Conservation (phyloP, 805 yeast genomes). For the Metschnikowia reukaufii region DNA sequence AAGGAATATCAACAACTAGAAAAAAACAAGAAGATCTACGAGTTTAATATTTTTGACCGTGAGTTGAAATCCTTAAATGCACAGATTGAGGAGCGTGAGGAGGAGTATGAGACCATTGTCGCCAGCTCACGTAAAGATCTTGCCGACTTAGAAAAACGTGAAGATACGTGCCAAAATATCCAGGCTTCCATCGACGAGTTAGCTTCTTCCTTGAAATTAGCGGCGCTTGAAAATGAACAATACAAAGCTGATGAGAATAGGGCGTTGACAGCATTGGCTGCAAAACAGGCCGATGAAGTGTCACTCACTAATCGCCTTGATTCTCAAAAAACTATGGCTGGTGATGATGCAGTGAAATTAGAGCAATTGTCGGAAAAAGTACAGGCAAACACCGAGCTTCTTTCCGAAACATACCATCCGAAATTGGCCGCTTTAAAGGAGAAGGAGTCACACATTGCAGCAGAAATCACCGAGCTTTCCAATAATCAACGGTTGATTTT, state of each 20-base stretch:
- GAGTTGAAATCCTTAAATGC: slow-evolving; percentile 65
- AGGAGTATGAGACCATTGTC: slow-evolving; percentile 50
- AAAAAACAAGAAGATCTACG: slow-evolving; percentile 65
- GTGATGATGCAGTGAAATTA: slow-evolving; percentile 22
- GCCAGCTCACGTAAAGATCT: slow-evolving; percentile 55
- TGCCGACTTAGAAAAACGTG: slow-evolving; percentile 60
- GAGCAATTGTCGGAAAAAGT: slow-evolving; percentile 30
- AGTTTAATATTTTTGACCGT: slow-evolving; percentile 73
- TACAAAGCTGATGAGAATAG: slow-evolving; percentile 51
- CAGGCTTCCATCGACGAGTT: slow-evolving; percentile 47
- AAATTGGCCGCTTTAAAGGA: slow-evolving; percentile 36
- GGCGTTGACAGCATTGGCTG: slow-evolving; percentile 47
- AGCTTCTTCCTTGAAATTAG: slow-evolving; percentile 49
- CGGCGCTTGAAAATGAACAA: slow-evolving; percentile 57
- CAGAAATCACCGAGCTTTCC: slow-evolving; percentile 40
- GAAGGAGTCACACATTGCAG: slow-evolving; percentile 42
- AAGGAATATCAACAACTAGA: slow-evolving; percentile 68
- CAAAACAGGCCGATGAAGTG: slow-evolving; percentile 46
- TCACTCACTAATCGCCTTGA: slow-evolving; percentile 42
- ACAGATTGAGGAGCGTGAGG: slow-evolving; percentile 61
- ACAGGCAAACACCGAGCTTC: slow-evolving; percentile 33
- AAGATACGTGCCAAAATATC: slow-evolving; percentile 46
- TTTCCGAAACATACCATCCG: slow-evolving; percentile 31
- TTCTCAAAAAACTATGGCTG: slow-evolving; percentile 29
- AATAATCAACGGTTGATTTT: slow-evolving; percentile 59